These are phyloP conservation scores for Dryas alaskensis DNA, from an alignment of 306 rosid species.

Conservation along the genomic window DNA sequence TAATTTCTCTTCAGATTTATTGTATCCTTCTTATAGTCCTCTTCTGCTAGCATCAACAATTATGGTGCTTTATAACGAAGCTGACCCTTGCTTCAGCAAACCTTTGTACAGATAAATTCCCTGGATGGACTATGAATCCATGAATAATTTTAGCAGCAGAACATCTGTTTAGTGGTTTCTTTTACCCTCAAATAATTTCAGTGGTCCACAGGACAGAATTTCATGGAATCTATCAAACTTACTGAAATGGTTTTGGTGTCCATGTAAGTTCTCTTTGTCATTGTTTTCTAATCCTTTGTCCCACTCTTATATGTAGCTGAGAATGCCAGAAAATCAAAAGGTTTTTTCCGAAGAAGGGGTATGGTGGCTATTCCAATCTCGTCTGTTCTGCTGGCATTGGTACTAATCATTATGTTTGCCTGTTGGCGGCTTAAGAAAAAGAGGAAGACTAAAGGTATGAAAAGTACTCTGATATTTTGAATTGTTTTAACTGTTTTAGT, in stretches of 20 bases:
- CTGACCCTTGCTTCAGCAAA: no score
- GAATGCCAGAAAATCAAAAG: neutral
- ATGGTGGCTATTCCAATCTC: neutral
- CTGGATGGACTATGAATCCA: no score
- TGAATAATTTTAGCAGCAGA: no score
- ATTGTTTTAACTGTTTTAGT: neutral
- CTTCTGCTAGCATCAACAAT: no score
- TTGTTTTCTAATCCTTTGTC: neutral
- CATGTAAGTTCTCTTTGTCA: neutral
- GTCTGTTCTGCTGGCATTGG: neutral
- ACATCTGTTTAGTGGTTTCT: no score
- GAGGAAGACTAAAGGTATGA: constrained; percentile 14
- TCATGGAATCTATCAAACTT: no score
- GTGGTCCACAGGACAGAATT: no score
- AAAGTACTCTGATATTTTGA: neutral
- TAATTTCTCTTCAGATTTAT: no score
- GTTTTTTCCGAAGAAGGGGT: neutral
- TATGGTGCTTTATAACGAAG: no score
- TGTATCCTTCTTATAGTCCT: no score
- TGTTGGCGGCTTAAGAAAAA: constrained; percentile 13
- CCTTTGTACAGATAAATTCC: no score
- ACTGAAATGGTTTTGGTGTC: neutral
- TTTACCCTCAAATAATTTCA: no score
- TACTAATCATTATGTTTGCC: constrained; percentile 1
- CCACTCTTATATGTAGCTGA: constrained; percentile 11